Base-by-base conservation (phyloP, 148 eudicot species). In the Cornus controversa region DNA sequence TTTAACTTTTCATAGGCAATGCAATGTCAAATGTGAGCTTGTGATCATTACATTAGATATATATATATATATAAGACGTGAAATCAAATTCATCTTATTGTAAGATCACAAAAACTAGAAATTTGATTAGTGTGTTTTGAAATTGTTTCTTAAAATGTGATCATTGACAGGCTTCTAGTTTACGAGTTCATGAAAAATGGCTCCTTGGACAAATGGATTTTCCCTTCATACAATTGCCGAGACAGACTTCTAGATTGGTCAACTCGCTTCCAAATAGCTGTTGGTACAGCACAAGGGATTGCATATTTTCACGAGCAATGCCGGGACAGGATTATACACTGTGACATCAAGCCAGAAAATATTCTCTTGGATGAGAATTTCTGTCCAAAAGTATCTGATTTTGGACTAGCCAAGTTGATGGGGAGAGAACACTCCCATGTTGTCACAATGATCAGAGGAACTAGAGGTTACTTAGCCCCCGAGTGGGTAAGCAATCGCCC, bases 231-330 rank as follows among this genome's bases (percentile, higher is more conserved):
- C 54, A 84, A 75, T 47, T 31, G 72, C 16, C 66, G 72, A 69
- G 90, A 86, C 73, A 86, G 81, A 71, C 70, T 88, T 16, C 84
- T 93, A 1, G 94, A 90, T 65, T 93, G 98, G 99, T 76, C 92
- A n/a, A 96, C 91, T 14, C 97, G 94, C 22, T 93, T 93, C 81
- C 78, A 75, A 25, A 84, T 91, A 78, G 99, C 99, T 6, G 66
- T 89, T 26, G 98, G 94, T 29, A 93, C 94, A 16, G 99, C 99
- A 25, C 94, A 86, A 84, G 99, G 98, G 58, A 91, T 96, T 5
- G 97, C 99, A 1, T 96, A 96, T 83, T 93, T 96, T 74, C 99
- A 96, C 10, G 99, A 96, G 82, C 98, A 96, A 81, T 96, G 99
- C 77, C 81, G 98, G 54, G 80, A 96, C 78, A 82, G 99, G 24